Base-by-base conservation (phyloP, 345 rosid species). In the Eucalyptus rudis region DNA sequence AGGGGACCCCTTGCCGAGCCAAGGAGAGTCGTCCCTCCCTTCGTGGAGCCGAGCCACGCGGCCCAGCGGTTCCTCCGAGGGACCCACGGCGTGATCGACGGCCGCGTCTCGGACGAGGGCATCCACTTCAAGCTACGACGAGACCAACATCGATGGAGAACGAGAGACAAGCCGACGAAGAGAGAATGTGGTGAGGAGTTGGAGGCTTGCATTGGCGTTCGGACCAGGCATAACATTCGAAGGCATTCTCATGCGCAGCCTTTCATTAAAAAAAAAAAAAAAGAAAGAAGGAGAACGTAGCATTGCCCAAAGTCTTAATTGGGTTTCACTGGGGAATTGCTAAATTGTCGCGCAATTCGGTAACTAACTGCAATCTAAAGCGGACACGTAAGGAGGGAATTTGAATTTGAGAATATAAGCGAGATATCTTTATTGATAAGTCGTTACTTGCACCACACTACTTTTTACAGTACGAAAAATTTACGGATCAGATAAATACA, bases 181-280 rank as follows among this genome's bases (percentile, higher is more conserved):
- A 91, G 88, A 43, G 92, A 58, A 2, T 95, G 87, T 13, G 94
- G 92, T 13, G 95, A 92, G 87, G 99, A 96, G 90, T 45, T 45
- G 49, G 49, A 1, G 49, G 49, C 95, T 96, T 40, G 97, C 95
- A 12, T 90, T 97, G 24, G 99, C 99, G 7, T 97, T 96, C 76
- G 99, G 99, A 15, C 99, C 99, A 14, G 99, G 99, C 54, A 96
- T 97, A 90, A 96, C 99, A 29, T 96, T 97, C 58, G 99, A 97
- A 94, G 99, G 99, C 89, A 95, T 97, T 51, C 98, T 97, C 89
- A 92, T 97, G 87, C 98, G 99, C 81, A 94, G 97, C 93, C 95
- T 96, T 33, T 93, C 81, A 80, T 89, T 59, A 62, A 16, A 79
- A 44, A 47, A 20, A 49, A 43, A 5, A 43, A 43, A 33, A 33